A percentile compares a stretch with the other conserved stretches of the same genome.
Evolutionary conservation across 495 filamentous ascomycete species (phyloP).

Genomic region (Aspergillus sclerotioniger): DNA sequence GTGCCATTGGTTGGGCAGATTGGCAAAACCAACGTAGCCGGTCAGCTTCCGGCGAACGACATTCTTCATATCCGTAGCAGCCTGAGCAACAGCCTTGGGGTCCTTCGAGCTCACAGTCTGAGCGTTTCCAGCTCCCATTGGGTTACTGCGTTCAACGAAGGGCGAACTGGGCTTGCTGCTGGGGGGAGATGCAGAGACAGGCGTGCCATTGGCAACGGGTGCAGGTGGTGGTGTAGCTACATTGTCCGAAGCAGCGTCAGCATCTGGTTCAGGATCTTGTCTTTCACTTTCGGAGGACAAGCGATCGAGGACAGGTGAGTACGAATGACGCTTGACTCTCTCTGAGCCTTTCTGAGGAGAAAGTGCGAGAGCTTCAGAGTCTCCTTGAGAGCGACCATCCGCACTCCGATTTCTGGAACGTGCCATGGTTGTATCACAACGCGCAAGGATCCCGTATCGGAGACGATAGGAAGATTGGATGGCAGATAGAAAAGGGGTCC

Average conservation of each 20-base stretch:
- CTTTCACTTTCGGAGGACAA: slow-evolving; percentile 17
- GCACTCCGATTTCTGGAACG: slow-evolving; percentile 17
- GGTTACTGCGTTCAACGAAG: slow-evolving; percentile 60
- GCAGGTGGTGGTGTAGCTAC: slow-evolving; percentile 40
- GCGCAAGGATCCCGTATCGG: slow-evolving; percentile 12
- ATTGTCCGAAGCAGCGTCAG: slow-evolving; percentile 30
- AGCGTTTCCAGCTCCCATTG: slow-evolving; percentile 57
- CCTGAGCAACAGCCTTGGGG: slow-evolving; percentile 74
- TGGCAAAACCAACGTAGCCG: slow-evolving; percentile 97
- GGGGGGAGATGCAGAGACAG: slow-evolving; percentile 35
- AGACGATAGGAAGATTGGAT: slow-evolving; percentile 2
- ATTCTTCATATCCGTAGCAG: slow-evolving; percentile 86
- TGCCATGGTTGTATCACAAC: slow-evolving; percentile 17
- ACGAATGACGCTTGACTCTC: slow-evolving; percentile 19
- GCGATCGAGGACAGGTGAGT: slow-evolving; percentile 10
- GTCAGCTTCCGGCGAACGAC: slow-evolving; percentile 98
- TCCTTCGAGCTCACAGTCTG: slow-evolving; percentile 78
- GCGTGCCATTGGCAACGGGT: slow-evolving; percentile 36
- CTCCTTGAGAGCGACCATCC: slow-evolving; percentile 17
- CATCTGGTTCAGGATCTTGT: slow-evolving; percentile 16
- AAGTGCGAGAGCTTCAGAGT: slow-evolving; percentile 10
- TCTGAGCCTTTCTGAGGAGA: slow-evolving; percentile 4
- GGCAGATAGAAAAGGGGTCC: slow-evolving; percentile 8
- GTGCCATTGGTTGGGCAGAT: slow-evolving; percentile 99
- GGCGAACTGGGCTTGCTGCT: slow-evolving; percentile 58